These are phyloP conservation scores for Phaffia rhodozyma DNA, from an alignment of 1,284 basidiomycete species.

Conservation along the genomic window DNA sequence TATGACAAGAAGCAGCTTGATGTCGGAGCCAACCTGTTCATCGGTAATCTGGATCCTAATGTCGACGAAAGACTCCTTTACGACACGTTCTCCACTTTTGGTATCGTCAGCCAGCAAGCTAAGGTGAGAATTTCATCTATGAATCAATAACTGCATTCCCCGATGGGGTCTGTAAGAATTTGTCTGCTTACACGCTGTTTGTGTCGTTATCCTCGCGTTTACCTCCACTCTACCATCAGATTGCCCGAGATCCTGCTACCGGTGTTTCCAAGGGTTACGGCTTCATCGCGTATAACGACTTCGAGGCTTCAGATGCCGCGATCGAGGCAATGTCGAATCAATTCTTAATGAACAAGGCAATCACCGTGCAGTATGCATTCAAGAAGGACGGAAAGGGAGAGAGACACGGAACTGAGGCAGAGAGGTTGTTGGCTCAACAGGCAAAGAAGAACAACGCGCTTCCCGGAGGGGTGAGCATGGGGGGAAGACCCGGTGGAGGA, in stretches of 20 bases:
- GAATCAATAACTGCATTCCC: neutral
- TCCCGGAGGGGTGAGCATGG: constrained; percentile 9
- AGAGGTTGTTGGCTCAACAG: constrained; percentile 85
- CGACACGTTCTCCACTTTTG: constrained; percentile 92
- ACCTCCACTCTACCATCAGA: constrained; percentile 40
- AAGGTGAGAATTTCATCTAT: constrained; percentile 49
- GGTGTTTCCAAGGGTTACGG: constrained; percentile 91
- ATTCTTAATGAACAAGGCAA: constrained; percentile 95
- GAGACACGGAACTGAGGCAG: constrained; percentile 87
- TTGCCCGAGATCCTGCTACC: constrained; percentile 72
- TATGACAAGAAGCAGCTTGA: constrained; percentile 96
- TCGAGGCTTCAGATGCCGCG: constrained; percentile 91
- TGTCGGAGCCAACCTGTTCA: constrained; percentile 93
- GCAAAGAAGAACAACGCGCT: constrained; percentile 88
- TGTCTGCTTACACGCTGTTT: neutral
- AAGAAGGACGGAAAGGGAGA: constrained; percentile 99
- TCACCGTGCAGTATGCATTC: constrained; percentile 93
- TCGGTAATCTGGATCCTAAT: constrained; percentile 85
- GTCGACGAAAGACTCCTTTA: constrained; percentile 87
- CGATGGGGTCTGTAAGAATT: neutral
- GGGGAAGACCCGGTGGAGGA: constrained; percentile 25
- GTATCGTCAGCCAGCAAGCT: constrained; percentile 81
- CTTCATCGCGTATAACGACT: constrained; percentile 92
- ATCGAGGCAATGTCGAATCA: constrained; percentile 94
- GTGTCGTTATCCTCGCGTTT: neutral